These are phyloP conservation scores for Cocos nucifera DNA, from an alignment of 176 grass and related monocot species.

Conservation along the genomic window DNA sequence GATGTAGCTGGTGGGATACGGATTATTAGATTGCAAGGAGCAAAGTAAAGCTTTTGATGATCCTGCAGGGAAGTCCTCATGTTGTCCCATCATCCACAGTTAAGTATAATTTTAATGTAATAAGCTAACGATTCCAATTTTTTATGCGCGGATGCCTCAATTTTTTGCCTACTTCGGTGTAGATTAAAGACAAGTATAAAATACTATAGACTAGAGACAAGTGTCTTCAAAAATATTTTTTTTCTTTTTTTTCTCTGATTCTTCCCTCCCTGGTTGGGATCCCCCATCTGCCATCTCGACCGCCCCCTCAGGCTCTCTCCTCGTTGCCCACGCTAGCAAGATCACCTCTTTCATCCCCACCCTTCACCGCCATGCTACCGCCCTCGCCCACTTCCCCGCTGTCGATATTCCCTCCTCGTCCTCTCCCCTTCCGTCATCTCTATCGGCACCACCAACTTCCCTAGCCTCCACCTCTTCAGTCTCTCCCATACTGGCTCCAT, in stretches of 20 bases:
- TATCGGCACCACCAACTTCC: constrained; percentile 49
- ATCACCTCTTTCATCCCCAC: constrained; percentile 44
- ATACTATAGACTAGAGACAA: no score
- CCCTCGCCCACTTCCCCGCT: constrained; percentile 48
- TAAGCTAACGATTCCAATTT: no score
- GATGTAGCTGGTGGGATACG: no score
- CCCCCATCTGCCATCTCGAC: constrained; percentile 30
- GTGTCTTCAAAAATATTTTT: no score
- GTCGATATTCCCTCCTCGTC: constrained; percentile 61
- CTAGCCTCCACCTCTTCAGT: constrained; percentile 50
- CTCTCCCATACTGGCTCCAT: constrained; percentile 5
- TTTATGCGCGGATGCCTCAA: no score
- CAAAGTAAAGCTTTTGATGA: no score
- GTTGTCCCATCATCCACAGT: no score
- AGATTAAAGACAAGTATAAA: no score
- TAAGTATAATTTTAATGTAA: no score
- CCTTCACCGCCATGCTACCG: constrained; percentile 27
- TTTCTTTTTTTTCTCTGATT: constrained; percentile 5
- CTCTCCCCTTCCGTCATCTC: constrained; percentile 29
- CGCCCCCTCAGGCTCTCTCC: constrained; percentile 24
- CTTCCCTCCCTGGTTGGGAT: constrained; percentile 32
- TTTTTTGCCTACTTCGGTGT: no score
- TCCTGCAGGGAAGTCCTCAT: no score
- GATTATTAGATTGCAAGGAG: no score
- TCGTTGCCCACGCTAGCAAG: constrained; percentile 49